Evolutionary conservation across 352 stramenopile genomes (phyloP).

Genomic region (Pythium monospermum): DNA sequence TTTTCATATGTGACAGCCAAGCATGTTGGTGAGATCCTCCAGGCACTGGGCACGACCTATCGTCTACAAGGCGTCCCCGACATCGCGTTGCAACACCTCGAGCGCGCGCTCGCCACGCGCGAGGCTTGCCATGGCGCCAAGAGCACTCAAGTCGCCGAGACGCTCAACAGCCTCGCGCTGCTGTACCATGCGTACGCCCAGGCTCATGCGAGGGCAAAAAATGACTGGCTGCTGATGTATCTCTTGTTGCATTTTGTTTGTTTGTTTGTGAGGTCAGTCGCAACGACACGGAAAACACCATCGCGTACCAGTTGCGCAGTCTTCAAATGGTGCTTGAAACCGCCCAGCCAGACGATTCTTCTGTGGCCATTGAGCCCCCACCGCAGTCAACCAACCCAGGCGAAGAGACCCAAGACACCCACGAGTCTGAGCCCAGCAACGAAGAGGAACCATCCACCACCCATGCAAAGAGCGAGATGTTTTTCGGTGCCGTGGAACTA

Average conservation of each 20-base stretch:
- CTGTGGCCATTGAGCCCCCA: too few species aligned
- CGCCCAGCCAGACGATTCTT: constrained; percentile 53
- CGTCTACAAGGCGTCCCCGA: constrained; percentile 45
- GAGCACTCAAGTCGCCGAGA: constrained; percentile 70
- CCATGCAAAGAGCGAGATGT: neutral
- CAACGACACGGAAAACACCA: constrained; percentile 29
- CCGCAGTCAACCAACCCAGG: too few species aligned
- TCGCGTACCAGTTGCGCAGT: constrained; percentile 52
- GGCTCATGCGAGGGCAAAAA: too few species aligned
- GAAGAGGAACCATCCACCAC: too few species aligned
- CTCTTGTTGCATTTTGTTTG: neutral
- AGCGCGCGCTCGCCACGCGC: constrained; percentile 42
- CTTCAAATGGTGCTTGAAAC: constrained; percentile 46
- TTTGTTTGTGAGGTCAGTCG: neutral
- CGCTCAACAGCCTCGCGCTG: constrained; percentile 71
- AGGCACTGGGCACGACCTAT: constrained; percentile 66
- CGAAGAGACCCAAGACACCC: too few species aligned
- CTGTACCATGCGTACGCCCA: constrained; percentile 42
- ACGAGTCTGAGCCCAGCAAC: too few species aligned
- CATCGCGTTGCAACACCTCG: constrained; percentile 54
- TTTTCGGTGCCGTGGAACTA: constrained; percentile 10
- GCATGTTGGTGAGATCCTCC: constrained; percentile 52
- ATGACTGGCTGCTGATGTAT: too few species aligned
- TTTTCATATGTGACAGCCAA: constrained; percentile 21
- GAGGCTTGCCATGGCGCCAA: constrained; percentile 43